phyloP scores from a whole-genome alignment of 2,329 filamentous ascomycete genomes.

The Arthrocladium fulminans region DNA sequence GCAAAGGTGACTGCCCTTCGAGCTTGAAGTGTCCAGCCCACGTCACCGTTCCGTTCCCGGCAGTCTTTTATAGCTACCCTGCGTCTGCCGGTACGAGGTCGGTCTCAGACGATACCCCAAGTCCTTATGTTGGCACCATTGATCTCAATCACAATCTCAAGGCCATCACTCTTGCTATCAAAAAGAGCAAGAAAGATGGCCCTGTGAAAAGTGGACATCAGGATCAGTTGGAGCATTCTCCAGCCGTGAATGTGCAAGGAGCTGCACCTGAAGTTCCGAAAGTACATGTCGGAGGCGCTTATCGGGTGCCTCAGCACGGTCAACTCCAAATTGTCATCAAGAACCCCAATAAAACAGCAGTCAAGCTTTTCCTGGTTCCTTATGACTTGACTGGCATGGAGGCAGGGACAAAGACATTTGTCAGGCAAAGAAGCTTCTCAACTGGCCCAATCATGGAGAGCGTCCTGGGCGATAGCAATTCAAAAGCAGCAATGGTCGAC shows the following conservation, averaged over 20 bases:
- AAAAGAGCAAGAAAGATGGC: conserved; percentile 5
- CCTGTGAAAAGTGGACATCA: neutral
- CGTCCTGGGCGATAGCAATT: conserved; percentile 46
- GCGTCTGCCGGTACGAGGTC: conserved; percentile 55
- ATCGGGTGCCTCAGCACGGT: conserved; percentile 86
- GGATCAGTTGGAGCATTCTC: conserved; percentile 3
- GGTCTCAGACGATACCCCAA: conserved; percentile 73
- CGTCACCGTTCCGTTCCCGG: conserved; percentile 81
- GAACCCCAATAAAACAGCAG: conserved; percentile 95
- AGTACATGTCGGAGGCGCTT: conserved; percentile 76
- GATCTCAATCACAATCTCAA: conserved; percentile 76
- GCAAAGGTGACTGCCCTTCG: conserved; percentile 77
- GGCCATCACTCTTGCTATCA: conserved; percentile 22
- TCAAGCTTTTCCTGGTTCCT: conserved; percentile 88
- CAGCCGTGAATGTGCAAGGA: conserved; percentile 35
- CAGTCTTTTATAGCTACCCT: conserved; percentile 91
- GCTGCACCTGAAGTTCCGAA: conserved; percentile 47
- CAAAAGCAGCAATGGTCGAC: conserved; percentile 42
- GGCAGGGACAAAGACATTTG: conserved; percentile 87
- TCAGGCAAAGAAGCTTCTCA: conserved; percentile 88
- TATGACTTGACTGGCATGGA: conserved; percentile 93
- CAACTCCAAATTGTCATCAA: conserved; percentile 96
- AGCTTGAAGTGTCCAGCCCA: conserved; percentile 80
- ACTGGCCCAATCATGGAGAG: conserved; percentile 74
- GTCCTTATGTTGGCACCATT: conserved; percentile 88